Conservation (phyloP, 129 eudicot species). For the Sambucus nigra region DNA sequence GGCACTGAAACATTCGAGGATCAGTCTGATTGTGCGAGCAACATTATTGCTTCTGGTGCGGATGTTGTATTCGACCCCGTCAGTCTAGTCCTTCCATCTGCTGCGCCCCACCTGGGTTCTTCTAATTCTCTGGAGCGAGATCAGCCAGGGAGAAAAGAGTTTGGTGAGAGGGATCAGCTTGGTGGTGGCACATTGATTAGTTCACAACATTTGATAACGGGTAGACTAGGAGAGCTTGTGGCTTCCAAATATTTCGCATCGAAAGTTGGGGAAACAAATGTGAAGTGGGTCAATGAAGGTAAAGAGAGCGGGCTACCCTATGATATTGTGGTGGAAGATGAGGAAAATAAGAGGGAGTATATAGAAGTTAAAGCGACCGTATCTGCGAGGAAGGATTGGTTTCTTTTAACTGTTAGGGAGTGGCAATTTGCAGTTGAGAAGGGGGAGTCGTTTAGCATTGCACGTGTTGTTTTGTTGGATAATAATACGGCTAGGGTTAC, state of each 20-base stretch:
- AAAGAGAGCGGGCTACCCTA: conserved; percentile 74
- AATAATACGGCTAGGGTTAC: conserved; percentile 32
- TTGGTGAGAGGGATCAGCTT: conserved; percentile 33
- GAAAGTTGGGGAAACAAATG: conserved; percentile 23
- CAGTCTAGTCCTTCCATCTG: conserved; percentile 14
- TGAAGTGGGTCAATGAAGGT: conserved; percentile 72
- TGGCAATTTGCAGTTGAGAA: conserved; percentile 87
- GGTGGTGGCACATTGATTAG: conserved; percentile 17
- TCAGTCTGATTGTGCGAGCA: conserved; percentile 7
- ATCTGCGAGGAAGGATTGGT: conserved; percentile 62
- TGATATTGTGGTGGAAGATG: conserved; percentile 47
- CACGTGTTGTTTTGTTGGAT: conserved; percentile 47
- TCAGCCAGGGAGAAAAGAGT: too few relatives aligned
- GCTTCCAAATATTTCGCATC: conserved; percentile 45
- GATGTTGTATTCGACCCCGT: conserved; percentile 16
- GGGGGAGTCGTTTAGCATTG: conserved; percentile 75
- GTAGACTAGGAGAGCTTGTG: conserved; percentile 65
- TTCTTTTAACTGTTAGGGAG: conserved; percentile 56
- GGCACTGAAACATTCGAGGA: conserved; percentile 13
- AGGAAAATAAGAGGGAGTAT: conserved; percentile 37
- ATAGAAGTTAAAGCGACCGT: conserved; percentile 86
- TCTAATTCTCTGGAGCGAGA: conserved; percentile 19
- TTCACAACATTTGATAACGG: conserved; percentile 38
- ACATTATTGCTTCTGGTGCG: conserved; percentile 3
- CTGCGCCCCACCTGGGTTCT: conserved; percentile 13